Conservation (phyloP, 371 early-diverging fungal species). For the Mycotypha africana region DNA sequence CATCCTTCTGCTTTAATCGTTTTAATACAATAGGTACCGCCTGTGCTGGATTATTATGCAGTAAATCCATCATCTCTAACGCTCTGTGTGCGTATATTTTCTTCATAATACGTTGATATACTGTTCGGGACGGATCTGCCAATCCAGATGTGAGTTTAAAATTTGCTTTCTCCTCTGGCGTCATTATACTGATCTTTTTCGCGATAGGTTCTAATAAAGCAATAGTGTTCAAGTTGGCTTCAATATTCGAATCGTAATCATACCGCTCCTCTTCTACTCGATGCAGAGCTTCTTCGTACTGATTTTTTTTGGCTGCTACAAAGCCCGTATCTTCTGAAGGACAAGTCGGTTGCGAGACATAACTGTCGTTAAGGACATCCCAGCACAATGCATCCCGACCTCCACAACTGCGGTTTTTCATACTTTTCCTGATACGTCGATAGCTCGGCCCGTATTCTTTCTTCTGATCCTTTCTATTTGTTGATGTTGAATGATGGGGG, state of each 20-base stretch:
- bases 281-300: slow-evolving; percentile 94
- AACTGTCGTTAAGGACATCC: slow-evolving; percentile 96
- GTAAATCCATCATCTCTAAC: slow-evolving; percentile 84
- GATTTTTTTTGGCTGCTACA: slow-evolving; percentile 91
- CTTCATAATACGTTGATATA: slow-evolving; percentile 87
- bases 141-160: slow-evolving; percentile 74
- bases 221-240: slow-evolving; percentile 89
- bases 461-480: background rate
- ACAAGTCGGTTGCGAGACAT: slow-evolving; percentile 94
- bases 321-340: slow-evolving; percentile 93
- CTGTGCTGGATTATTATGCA: slow-evolving; percentile 89
- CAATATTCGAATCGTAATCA: slow-evolving; percentile 97
- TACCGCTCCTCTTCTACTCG: slow-evolving; percentile 98
- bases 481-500: background rate
- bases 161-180: slow-evolving; percentile 69
- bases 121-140: slow-evolving; percentile 77
- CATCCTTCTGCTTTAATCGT: slow-evolving; percentile 96
- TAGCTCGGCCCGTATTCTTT: slow-evolving; percentile 59
- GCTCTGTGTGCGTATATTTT: slow-evolving; percentile 90
- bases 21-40: slow-evolving; percentile 95
- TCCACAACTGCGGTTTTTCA: slow-evolving; percentile 58
- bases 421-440: slow-evolving; percentile 40
- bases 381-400: slow-evolving; percentile 90
- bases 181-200: slow-evolving; percentile 71
- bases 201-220: slow-evolving; percentile 84